Evolutionary conservation across 2,329 filamentous ascomycete genomes (phyloP).

Genomic region (Arthrobotrys conoides): DNA sequence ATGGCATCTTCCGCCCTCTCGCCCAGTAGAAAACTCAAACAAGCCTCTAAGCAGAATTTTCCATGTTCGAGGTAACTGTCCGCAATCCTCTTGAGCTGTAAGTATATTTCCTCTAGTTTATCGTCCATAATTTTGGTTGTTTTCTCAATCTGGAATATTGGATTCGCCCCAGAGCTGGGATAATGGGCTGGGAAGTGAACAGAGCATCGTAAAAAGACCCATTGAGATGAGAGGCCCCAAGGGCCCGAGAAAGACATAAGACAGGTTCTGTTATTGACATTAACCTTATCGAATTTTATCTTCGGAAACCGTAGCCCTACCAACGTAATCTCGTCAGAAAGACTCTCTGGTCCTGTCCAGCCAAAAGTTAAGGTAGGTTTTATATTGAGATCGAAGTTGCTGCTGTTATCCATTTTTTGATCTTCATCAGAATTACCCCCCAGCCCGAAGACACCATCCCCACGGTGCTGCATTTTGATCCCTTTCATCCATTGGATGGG

Average conservation of each 20-base stretch:
- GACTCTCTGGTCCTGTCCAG: constrained; percentile 68
- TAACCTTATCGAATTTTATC: constrained; percentile 74
- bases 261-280: constrained; percentile 71
- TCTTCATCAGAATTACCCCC: constrained; percentile 46
- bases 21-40: constrained; percentile 75
- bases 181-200: constrained; percentile 74
- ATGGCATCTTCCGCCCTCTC: constrained; percentile 73
- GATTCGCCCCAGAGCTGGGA: constrained; percentile 69
- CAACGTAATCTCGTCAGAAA: constrained; percentile 75
- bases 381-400: constrained; percentile 36
- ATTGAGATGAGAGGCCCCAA: constrained; percentile 72
- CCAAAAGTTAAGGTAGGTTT: constrained; percentile 62
- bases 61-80: constrained; percentile 71
- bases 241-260: constrained; percentile 74
- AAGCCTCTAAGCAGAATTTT: constrained; percentile 74
- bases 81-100: constrained; percentile 72
- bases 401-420: constrained; percentile 14
- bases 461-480: constrained; percentile 73
- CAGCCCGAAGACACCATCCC: constrained; percentile 59
- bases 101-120: constrained; percentile 69
- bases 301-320: constrained; percentile 75
- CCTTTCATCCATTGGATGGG: constrained; percentile 77
- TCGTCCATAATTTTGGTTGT: constrained; percentile 73
- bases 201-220: constrained; percentile 73
- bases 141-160: constrained; percentile 72